Evolutionary conservation across 2,329 filamentous ascomycete genomes (phyloP), one percentile per base, ranked within the genome.

Genomic region (Plectosphaerella plurivora): DNA sequence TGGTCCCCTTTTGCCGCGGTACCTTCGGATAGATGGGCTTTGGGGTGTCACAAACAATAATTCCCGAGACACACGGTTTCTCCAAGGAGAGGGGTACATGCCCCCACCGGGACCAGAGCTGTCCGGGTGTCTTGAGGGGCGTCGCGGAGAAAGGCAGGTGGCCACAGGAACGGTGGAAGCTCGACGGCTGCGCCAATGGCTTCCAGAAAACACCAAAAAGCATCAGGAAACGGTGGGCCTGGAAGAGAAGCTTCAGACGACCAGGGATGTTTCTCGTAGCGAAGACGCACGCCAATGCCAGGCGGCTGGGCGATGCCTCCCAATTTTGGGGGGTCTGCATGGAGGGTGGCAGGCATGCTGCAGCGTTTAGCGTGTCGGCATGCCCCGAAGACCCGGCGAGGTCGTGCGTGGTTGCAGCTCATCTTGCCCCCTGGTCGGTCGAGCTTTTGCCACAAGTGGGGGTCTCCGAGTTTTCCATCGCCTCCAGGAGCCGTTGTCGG

Each of bases 351-450:
- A 42, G n/a, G 15, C 16, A n/a, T 42, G 36, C 36, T 39, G 36
- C 36, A 39, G 36, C 35, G 20, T 47, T 28, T 49, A 49, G 47
- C 47, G 47, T 36, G 9, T 49, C 47, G 47, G 47, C 47, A 39
- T 49, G 47, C 47, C 47, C 47, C 47, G 47, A 49, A 16, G 39
- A n/a, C n/a, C 39, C 16, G 39, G 9, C n/a, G 12, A 39, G 36
- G 36, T 39, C n/a, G 12, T 14, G 12, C 39, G 18, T n/a, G 10
- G 8, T 18, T 18, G 39, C 39, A 42, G n/a, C 39, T n/a, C 39
- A 42, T 42, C 15, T 42, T 18, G 39, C 11, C 18, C n/a, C 39
- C 20, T n/a, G 18, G 8, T n/a, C 9, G 12, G 15, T 42, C 39
- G 39, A 42, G 15, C 39, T 14, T 28, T 42, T 20, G 39, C 39